phyloP scores from a whole-genome alignment of 495 filamentous ascomycete species.

The Daldinia vernicosa region DNA sequence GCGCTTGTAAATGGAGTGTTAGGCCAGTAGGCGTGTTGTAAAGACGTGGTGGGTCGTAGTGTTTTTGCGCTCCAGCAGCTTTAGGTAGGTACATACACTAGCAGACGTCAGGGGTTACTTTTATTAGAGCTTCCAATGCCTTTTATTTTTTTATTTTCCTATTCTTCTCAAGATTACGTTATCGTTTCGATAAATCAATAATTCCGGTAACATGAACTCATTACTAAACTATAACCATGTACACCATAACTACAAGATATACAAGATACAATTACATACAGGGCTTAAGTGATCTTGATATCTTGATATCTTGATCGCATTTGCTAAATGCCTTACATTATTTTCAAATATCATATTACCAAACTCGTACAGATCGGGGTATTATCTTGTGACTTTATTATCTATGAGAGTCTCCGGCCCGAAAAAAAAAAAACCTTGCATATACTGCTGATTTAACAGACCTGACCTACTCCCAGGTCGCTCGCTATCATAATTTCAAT shows the following conservation, averaged over 20 bases:
- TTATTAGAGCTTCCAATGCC: too few relatives aligned
- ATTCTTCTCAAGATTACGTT: too few relatives aligned
- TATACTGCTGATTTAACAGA: conserved; percentile 16
- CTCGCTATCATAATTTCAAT: conserved; percentile 5
- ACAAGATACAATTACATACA: too few relatives aligned
- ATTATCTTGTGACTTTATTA: conserved; percentile 40
- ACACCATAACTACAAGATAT: too few relatives aligned
- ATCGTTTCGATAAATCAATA: too few relatives aligned
- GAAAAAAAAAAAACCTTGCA: conserved; percentile 31
- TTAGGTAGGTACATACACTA: too few relatives aligned
- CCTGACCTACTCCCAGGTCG: conserved; percentile 8
- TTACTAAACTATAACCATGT: too few relatives aligned
- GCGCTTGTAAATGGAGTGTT: neutral
- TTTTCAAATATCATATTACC: conserved; percentile 6
- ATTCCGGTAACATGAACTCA: too few relatives aligned
- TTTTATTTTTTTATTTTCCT: too few relatives aligned
- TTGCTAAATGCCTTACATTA: neutral
- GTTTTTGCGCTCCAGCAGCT: neutral
- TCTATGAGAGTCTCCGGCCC: conserved; percentile 27
- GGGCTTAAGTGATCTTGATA: too few relatives aligned
- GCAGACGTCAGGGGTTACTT: neutral
- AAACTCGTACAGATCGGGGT: conserved; percentile 21
- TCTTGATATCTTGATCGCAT: too few relatives aligned
- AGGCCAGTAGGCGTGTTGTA: neutral
- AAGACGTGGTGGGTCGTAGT: neutral